These are phyloP conservation scores for Beta vulgaris DNA, from an alignment of 148 eudicot species.

Conservation along the genomic window DNA sequence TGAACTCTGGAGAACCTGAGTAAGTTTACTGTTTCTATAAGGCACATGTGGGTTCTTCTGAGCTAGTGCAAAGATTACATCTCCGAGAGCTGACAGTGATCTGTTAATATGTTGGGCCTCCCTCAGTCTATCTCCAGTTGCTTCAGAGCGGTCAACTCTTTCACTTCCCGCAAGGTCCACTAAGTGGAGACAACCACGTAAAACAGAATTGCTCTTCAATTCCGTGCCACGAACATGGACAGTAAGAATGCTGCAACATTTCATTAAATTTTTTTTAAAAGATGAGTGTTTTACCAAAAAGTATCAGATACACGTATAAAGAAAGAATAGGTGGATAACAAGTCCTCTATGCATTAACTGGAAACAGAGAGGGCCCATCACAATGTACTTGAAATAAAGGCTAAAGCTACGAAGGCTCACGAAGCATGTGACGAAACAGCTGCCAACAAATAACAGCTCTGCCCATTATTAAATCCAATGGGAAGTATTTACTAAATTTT, in stretches of 20 bases:
- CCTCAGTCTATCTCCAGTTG: slow-evolving; percentile 79
- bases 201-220: slow-evolving; percentile 62
- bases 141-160: slow-evolving; percentile 96
- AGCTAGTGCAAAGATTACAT: slow-evolving; percentile 86
- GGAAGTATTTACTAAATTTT: no score
- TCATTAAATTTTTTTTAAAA: neutral
- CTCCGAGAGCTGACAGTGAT: slow-evolving; percentile 92
- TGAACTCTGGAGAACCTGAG: slow-evolving; percentile 97
- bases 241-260: slow-evolving; percentile 70
- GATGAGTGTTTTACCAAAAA: neutral
- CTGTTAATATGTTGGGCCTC: slow-evolving; percentile 98
- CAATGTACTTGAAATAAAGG: neutral
- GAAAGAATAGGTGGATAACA: neutral
- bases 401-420: neutral
- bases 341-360: neutral
- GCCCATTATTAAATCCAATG: neutral
- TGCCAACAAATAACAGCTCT: neutral
- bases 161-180: slow-evolving; percentile 99
- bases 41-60: slow-evolving; percentile 90
- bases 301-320: neutral
- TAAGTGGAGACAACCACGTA: slow-evolving; percentile 94
- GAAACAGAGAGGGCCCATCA: neutral
- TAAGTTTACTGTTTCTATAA: slow-evolving; percentile 91
- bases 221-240: slow-evolving; percentile 94
- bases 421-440: neutral